Evolutionary conservation across 2,329 filamentous ascomycete species (phyloP), one percentile per base, ranked within the genome.

Genomic region (Colletotrichum brevisporum): DNA sequence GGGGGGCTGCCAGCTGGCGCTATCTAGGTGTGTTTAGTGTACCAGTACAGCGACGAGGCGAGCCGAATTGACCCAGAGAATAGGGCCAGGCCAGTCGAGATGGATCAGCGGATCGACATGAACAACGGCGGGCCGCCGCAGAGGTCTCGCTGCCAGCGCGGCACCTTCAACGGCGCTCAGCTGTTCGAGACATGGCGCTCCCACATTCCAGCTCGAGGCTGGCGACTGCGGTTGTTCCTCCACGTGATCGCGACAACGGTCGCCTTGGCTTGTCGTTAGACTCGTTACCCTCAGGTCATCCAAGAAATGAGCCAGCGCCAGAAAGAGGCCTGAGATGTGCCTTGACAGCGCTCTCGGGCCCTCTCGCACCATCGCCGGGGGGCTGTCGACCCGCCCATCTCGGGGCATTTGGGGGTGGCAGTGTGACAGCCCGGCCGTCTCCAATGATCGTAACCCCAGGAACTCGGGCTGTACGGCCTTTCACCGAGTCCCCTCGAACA

Each of bases 281-380:
- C 51, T 45, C 36, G 24, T 43, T 26, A 10, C 47, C 24, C 51
- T 51, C 53, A 66, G 61, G 66, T 18, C 36, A 43, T 55, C 63
- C 50, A 69, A 65, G 41, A 60, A 39, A 65, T 27, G 43, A 41
- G 31, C 24, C 43, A 47, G 66, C 26, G 43, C 50, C 65, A 56
- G 36, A 36, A 41, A n/a, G 15, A 8, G 41, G 41, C 41, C 41
- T 55, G 41, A 47, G 60, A 47, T 24, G 64, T 63, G 31, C 58
- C 53, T 9, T 53, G 27, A 51, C 41, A 79, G 78, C 10, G 47
- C 47, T 50, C 73, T 82, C 55, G 81, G 80, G 63, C 51, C 54
- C 54, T 48, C 41, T 39, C 21, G 15, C 36, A 39, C 52, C 31
- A 56, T 24, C 13, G 24, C 21, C 63, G 36, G 52, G 62, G 58